These are phyloP conservation scores for Sideroxylon spinosum DNA, from an alignment of 179 eudicot genomes.

Conservation along the genomic window DNA sequence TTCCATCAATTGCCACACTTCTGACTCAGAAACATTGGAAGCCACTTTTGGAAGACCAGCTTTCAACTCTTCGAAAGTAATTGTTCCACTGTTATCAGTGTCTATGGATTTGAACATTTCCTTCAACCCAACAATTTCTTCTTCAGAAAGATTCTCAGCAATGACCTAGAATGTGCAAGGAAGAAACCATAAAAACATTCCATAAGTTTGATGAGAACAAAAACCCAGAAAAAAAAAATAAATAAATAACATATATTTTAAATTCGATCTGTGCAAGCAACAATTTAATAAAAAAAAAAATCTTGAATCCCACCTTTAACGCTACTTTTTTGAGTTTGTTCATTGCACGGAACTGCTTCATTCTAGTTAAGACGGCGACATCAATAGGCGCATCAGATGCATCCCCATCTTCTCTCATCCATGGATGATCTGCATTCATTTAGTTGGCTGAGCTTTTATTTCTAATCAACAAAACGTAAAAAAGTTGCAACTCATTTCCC, in stretches of 20 bases:
- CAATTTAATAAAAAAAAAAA: not conserved
- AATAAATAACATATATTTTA: not conserved
- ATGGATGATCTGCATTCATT: conserved; percentile 77
- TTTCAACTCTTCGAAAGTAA: conserved; percentile 86
- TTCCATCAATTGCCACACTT: conserved; percentile 92
- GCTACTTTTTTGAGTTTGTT: conserved; percentile 98
- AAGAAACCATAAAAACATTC: conserved; percentile 16
- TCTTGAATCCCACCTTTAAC: conserved; percentile 49
- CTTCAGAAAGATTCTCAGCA: conserved; percentile 95
- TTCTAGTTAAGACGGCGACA: conserved; percentile 81
- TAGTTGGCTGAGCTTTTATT: conserved; percentile 4
- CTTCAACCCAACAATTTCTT: conserved; percentile 91
- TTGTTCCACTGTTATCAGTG: conserved; percentile 82
- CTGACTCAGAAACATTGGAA: conserved; percentile 76
- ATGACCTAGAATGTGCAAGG: conserved; percentile 55
- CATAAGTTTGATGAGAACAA: not conserved
- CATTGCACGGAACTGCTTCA: conserved; percentile 99
- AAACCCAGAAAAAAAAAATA: not conserved
- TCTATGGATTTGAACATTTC: conserved; percentile 98
- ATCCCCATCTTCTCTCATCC: conserved; percentile 97
- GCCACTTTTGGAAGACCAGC: conserved; percentile 89
- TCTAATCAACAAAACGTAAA: conserved; percentile 4
- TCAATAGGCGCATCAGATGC: conserved; percentile 97
- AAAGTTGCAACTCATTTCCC: not conserved
- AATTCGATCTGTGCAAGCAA: not conserved